Percentiles rank a stretch among this genome's conserved stretches.
Conservation (phyloP, 2,329 filamentous ascomycete species). For the Fusarium begoniae region DNA sequence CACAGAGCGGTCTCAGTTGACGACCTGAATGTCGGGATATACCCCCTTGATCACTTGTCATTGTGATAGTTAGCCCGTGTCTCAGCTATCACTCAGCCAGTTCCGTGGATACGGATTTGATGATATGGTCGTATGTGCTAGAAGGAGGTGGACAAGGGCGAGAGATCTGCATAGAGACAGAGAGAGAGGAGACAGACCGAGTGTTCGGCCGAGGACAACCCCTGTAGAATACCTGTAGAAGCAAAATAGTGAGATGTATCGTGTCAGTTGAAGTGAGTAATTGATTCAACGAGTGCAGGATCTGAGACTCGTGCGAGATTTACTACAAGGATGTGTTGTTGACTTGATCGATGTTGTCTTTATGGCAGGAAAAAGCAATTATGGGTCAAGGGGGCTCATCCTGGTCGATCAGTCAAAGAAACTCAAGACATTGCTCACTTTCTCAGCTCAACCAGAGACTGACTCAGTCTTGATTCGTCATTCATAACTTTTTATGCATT, state of each 20-base stretch:
- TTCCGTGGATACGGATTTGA: slow-evolving; percentile 31
- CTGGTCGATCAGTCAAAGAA: slow-evolving; percentile 14
- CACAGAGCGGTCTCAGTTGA: slow-evolving; percentile 30
- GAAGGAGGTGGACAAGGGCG: slow-evolving; percentile 10
- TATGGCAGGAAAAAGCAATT: slow-evolving; percentile 12
- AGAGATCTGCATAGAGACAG: slow-evolving; percentile 16
- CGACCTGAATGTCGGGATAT: slow-evolving; percentile 31
- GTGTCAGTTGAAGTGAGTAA: slow-evolving; percentile 12
- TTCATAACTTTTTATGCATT: slow-evolving; percentile 6
- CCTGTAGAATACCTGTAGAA: slow-evolving; percentile 10
- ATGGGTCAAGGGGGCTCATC: background rate
- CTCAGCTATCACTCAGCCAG: slow-evolving; percentile 31
- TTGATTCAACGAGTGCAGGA: slow-evolving; percentile 38
- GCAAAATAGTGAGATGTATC: slow-evolving; percentile 7
- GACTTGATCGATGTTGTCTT: background rate
- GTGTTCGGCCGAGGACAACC: slow-evolving; percentile 12
- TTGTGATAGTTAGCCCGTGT: slow-evolving; percentile 18
- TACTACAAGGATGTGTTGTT: slow-evolving; percentile 16
- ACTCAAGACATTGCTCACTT: slow-evolving; percentile 29
- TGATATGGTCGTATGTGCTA: background rate
- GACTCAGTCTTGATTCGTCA: slow-evolving; percentile 3
- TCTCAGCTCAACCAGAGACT: slow-evolving; percentile 12
- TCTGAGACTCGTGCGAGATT: slow-evolving; percentile 34
- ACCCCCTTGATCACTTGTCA: slow-evolving; percentile 27
- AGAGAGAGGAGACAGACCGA: slow-evolving; percentile 1